Base-by-base conservation (phyloP, 768 basidiomycete genomes). In the Rhodotorula sphaerocarpa region DNA sequence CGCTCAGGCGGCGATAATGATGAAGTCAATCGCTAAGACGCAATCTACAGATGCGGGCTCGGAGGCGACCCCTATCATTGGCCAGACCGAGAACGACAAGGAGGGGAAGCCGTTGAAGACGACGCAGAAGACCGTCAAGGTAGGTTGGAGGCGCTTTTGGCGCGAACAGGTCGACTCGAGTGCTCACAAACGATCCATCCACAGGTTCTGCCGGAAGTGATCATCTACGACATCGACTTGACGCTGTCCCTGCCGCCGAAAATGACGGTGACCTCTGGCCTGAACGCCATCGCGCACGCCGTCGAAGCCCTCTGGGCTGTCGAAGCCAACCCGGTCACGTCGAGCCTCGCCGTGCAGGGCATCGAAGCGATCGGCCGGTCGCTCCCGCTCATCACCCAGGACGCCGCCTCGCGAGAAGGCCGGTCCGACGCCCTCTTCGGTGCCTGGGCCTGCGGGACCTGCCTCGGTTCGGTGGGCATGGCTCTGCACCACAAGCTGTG, bases 221-320 rank as follows among this genome's bases (percentile, higher is more conserved):
- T 79, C 67, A 74, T 79, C 30, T 79, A 79, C 68, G 78, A 79
- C 59, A 71, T 77, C 46, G 70, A 75, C 54, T 74, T 78, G 47
- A 78, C 78, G 7, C 61, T 77, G 16, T 72, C 72, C 42, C 75
- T 79, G 7, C 75, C 78, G 5, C n/a, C 57, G 21, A 61, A 67
- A 43, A 71, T 76, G 71, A 76, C 76, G 11, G 53, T 61, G 5
- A 78, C 78, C 2, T 75, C 74, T 23, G 77, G 77, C 14, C 67
- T 79, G 47, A 79, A 79, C 70, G 78, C 78, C 14, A 76, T 79
- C 59, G 78, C 77, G 1, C 78, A 79, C 58, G 75, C 71, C n/a
- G 75, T 79, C 33, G 78, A 79, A 51, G 78, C 78, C 1, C 69
- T 79, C 7, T 79, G 78, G 68, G 73, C 78, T 6, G 55, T 70